Percentiles rank a stretch among this genome's conserved stretches.
Conservation (phyloP, 2,329 filamentous ascomycete genomes). For the Rutstroemia sp. region DNA sequence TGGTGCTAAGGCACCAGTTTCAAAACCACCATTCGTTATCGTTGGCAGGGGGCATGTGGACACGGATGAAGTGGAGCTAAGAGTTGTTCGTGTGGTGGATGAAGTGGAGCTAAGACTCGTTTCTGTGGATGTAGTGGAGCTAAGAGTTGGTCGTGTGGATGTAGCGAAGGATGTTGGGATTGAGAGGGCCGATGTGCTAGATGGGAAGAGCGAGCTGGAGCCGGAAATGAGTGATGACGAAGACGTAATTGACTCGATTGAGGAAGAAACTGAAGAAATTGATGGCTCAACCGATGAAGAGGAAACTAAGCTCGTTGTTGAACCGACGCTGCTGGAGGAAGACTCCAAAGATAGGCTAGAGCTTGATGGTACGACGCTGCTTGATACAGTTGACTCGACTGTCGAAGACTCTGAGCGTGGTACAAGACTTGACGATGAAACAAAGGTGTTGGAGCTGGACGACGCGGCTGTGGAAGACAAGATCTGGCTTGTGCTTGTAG, state of each 20-base stretch:
- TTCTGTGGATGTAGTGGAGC: neutral
- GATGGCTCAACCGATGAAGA: neutral
- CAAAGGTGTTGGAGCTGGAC: no score
- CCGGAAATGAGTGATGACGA: neutral
- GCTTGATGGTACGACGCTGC: neutral
- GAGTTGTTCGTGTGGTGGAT: neutral
- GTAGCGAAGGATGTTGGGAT: neutral
- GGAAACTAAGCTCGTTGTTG: neutral
- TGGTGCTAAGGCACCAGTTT: neutral
- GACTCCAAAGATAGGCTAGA: neutral
- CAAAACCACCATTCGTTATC: constrained; percentile 7
- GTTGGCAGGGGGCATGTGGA: neutral
- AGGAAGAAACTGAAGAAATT: neutral
- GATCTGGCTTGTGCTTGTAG: no score
- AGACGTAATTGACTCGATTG: neutral
- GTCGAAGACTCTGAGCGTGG: neutral
- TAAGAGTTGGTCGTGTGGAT: neutral
- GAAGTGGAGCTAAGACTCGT: neutral
- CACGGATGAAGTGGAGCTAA: neutral
- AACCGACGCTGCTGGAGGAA: neutral
- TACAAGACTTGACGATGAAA: neutral
- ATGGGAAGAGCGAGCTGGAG: neutral
- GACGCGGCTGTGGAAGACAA: no score
- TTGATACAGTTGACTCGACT: neutral
- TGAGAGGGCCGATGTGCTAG: neutral